Conservation (phyloP, 164 flowering plant species). For the Chimonanthus praecox region DNA sequence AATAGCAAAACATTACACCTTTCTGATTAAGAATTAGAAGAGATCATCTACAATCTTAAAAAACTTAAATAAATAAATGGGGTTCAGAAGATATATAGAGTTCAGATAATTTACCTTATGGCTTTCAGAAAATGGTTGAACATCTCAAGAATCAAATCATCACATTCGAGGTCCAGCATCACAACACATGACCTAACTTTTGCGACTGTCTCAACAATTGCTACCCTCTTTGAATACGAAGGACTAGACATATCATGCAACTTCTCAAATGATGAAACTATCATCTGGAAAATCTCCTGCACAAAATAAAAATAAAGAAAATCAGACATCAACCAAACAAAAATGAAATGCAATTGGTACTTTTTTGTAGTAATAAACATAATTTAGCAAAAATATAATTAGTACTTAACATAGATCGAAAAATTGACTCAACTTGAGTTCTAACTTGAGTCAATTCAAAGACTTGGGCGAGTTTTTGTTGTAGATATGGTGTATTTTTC, state of each 20-base stretch:
- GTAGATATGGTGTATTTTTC: no score
- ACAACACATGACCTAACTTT: conserved; percentile 57
- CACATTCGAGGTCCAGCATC: conserved; percentile 72
- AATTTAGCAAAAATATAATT: no score
- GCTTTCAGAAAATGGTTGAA: conserved; percentile 35
- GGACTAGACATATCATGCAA: conserved; percentile 32
- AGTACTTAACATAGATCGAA: no score
- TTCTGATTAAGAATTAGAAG: no score
- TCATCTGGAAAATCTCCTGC: conserved; percentile 60
- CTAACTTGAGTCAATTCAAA: no score
- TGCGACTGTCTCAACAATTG: conserved; percentile 58
- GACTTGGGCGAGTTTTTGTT: no score
- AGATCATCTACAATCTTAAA: no score
- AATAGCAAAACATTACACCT: no score
- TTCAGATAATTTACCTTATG: conserved; percentile 25
- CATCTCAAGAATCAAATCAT: conserved; percentile 50
- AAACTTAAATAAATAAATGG: no score
- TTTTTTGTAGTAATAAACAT: no score
- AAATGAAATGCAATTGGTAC: not conserved
- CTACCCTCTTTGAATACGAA: conserved; percentile 39
- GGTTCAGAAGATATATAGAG: not conserved
- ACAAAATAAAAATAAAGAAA: not conserved
- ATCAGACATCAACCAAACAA: not conserved
- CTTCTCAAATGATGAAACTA: conserved; percentile 44
- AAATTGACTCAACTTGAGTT: no score